phyloP scores from a whole-genome alignment of 768 basidiomycete genomes.

The Mycena vitilis region DNA sequence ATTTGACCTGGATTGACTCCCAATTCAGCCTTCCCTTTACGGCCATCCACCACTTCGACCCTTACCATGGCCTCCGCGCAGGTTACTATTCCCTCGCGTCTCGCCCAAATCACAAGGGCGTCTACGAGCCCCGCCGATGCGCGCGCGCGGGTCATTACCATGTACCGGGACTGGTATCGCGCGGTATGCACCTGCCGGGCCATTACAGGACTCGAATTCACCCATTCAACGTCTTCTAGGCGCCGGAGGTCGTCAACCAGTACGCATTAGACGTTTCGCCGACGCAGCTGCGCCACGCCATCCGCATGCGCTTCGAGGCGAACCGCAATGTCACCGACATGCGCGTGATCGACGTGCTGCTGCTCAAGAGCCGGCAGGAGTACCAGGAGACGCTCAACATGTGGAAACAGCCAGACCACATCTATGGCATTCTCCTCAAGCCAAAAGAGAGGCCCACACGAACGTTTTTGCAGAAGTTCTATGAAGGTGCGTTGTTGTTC shows the following conservation, averaged over 20 bases:
- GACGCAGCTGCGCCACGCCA: conserved; percentile 79
- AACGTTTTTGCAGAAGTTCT: conserved; percentile 87
- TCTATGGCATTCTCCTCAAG: conserved; percentile 76
- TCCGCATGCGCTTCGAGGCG: conserved; percentile 89
- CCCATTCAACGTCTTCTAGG: conserved; percentile 56
- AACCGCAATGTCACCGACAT: conserved; percentile 86
- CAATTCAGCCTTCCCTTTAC: conserved; percentile 17
- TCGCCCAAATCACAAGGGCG: conserved; percentile 76
- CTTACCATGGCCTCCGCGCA: conserved; percentile 66
- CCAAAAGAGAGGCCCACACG: conserved; percentile 56
- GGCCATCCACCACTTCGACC: conserved; percentile 19
- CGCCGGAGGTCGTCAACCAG: conserved; percentile 88
- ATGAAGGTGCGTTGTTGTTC: conserved; percentile 69
- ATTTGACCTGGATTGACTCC: conserved; percentile 25
- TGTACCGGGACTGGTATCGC: conserved; percentile 96
- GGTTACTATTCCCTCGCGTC: conserved; percentile 86
- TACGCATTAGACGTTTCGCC: conserved; percentile 88
- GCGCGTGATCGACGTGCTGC: conserved; percentile 84
- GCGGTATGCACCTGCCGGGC: conserved; percentile 64
- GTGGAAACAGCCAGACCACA: conserved; percentile 91
- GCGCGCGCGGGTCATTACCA: conserved; percentile 72
- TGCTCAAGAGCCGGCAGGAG: conserved; percentile 87
- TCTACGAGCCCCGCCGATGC: conserved; percentile 71
- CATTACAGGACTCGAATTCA: conserved; percentile 10
- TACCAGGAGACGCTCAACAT: conserved; percentile 95